These are phyloP conservation scores for Chytriomyces confervae DNA, from an alignment of 192 early-diverging fungal species.

Conservation along the genomic window DNA sequence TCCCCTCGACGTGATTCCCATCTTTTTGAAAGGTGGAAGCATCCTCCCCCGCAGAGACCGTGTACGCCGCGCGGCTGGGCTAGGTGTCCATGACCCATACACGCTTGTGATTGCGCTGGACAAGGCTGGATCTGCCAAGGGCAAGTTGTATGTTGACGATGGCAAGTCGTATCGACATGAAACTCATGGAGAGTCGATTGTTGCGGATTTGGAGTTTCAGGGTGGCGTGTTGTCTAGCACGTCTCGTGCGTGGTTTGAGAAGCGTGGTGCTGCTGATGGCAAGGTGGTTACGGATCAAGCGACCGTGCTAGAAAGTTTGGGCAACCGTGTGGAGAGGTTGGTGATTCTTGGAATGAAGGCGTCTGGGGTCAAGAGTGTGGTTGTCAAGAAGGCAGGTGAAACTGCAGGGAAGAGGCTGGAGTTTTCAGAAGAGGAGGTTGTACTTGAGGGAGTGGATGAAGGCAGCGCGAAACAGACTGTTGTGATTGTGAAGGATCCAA, in stretches of 20 bases:
- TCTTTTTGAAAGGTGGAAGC: constrained; percentile 86
- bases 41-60: constrained; percentile 89
- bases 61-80: constrained; percentile 76
- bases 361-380: constrained; percentile 26
- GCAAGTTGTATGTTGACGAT: constrained; percentile 90
- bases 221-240: constrained; percentile 35
- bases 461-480: constrained; percentile 1
- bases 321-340: constrained; percentile 56
- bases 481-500: constrained; percentile 50
- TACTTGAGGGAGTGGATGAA: neutral
- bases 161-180: constrained; percentile 77
- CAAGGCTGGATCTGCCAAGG: constrained; percentile 69
- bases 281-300: neutral
- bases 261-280: neutral
- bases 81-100: constrained; percentile 87
- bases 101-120: constrained; percentile 86
- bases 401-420: constrained; percentile 31
- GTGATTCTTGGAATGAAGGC: constrained; percentile 58
- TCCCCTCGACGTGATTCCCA: constrained; percentile 79
- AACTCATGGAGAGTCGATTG: constrained; percentile 71
- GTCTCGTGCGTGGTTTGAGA: too few relatives aligned
- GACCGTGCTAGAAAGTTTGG: constrained; percentile 22
- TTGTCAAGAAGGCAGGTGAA: neutral
- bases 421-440: constrained; percentile 27
- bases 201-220: constrained; percentile 57